Evolutionary conservation across 176 grass and related monocot species (phyloP).

Genomic region (Avena sativa): DNA sequence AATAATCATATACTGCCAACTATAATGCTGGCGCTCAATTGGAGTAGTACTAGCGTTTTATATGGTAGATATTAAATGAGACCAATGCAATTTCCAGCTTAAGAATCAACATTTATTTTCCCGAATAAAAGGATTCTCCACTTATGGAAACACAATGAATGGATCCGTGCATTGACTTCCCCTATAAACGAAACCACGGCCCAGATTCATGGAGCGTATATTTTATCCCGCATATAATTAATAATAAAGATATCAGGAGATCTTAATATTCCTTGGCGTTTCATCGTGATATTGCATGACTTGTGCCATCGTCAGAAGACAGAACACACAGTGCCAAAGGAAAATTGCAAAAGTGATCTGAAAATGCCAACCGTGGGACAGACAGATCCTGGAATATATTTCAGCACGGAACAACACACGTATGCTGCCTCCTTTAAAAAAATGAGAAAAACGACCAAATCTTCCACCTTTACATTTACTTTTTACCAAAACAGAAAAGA

Average conservation of each 20-base stretch:
- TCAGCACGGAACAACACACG: not conserved
- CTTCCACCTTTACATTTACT: not conserved
- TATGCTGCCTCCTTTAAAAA: too few species aligned
- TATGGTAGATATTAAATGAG: not conserved
- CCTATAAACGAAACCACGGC: not conserved
- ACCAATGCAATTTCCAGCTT: not conserved
- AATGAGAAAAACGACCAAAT: not conserved
- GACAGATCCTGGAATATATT: not conserved
- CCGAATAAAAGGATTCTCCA: not conserved
- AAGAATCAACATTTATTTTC: not conserved
- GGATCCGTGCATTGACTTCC: not conserved
- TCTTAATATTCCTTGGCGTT: not conserved
- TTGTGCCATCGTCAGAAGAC: too few species aligned
- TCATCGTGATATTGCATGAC: not conserved
- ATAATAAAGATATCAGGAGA: not conserved
- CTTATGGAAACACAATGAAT: not conserved
- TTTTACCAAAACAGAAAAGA: slow-evolving; percentile 19
- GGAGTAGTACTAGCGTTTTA: too few species aligned
- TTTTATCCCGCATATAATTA: not conserved
- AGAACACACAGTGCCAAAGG: too few species aligned
- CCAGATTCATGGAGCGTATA: not conserved
- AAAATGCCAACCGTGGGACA: not conserved
- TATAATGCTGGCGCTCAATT: not conserved
- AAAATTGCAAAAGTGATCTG: too few species aligned
- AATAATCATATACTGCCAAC: too few species aligned